A percentile compares a stretch with the other conserved stretches of the same genome.
Conservation (phyloP, 805 yeast genomes). For the Teunomyces gatunensis region DNA sequence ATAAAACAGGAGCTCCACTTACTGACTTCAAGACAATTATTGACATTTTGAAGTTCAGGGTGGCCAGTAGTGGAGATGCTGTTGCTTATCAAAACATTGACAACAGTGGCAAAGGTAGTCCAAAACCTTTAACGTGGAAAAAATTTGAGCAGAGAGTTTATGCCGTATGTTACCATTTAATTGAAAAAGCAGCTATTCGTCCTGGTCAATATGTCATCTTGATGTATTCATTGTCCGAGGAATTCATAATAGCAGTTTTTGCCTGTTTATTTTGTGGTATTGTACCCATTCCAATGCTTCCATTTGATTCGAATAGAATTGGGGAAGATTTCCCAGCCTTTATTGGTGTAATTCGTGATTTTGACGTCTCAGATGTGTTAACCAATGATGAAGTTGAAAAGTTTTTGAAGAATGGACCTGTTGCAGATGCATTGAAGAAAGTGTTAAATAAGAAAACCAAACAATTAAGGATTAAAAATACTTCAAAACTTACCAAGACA, state of each 20-base stretch:
- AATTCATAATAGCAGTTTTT: constrained; percentile 73
- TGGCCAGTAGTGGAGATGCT: constrained; percentile 70
- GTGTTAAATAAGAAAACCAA: constrained; percentile 29
- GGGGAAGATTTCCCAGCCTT: constrained; percentile 74
- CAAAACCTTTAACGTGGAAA: constrained; percentile 61
- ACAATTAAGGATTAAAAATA: constrained; percentile 61
- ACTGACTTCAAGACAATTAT: constrained; percentile 69
- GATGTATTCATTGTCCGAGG: constrained; percentile 86
- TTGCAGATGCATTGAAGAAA: constrained; percentile 57
- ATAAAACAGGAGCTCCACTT: constrained; percentile 68
- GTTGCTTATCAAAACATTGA: constrained; percentile 61
- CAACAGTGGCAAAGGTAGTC: constrained; percentile 30
- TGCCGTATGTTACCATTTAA: constrained; percentile 68
- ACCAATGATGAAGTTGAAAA: constrained; percentile 76
- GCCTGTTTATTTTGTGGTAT: constrained; percentile 86
- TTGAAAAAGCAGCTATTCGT: constrained; percentile 59
- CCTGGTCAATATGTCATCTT: constrained; percentile 75
- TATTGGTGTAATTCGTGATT: constrained; percentile 63
- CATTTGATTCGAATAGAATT: constrained; percentile 62
- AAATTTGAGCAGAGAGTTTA: constrained; percentile 75
- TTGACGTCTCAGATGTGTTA: constrained; percentile 66
- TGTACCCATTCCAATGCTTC: constrained; percentile 72
- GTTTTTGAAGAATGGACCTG: constrained; percentile 63
- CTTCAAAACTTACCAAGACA: constrained; percentile 53
- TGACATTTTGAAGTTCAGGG: constrained; percentile 78